Evolutionary conservation across 1,139 yeast genomes (phyloP).

Genomic region (Diutina siamensis): DNA sequence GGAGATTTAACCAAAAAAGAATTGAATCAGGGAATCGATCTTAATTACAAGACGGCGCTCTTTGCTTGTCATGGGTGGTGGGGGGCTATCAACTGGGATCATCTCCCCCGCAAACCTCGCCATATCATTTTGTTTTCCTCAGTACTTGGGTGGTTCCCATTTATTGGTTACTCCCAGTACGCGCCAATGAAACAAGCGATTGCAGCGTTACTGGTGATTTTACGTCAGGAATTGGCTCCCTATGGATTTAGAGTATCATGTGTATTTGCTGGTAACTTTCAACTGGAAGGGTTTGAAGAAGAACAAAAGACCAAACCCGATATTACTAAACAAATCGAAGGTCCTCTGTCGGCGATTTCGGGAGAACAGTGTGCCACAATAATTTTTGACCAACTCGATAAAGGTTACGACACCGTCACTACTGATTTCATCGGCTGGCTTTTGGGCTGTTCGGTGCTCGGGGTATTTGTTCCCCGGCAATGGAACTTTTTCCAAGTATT

Average conservation of each 20-base stretch:
- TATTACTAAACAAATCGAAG: constrained; percentile 76
- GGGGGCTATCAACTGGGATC: background rate
- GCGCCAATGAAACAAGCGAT: constrained; percentile 85
- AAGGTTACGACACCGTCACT: constrained; percentile 64
- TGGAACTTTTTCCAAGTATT: constrained; percentile 45
- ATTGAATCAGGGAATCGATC: constrained; percentile 46
- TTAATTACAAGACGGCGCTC: constrained; percentile 65
- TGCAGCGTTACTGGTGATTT: constrained; percentile 56
- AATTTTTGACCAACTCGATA: constrained; percentile 42
- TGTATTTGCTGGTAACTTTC: constrained; percentile 82
- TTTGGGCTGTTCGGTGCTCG: constrained; percentile 55
- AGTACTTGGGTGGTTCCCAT: constrained; percentile 71
- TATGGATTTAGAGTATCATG: constrained; percentile 50
- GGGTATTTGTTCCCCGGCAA: constrained; percentile 49
- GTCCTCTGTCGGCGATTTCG: constrained; percentile 62
- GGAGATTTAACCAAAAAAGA: constrained; percentile 51
- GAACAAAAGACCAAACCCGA: constrained; percentile 82
- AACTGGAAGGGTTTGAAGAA: constrained; percentile 72
- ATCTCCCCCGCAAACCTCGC: constrained; percentile 21
- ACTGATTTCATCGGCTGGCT: constrained; percentile 87
- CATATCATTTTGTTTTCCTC: constrained; percentile 75
- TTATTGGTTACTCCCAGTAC: constrained; percentile 85
- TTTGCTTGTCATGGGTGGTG: constrained; percentile 45
- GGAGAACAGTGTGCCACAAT: constrained; percentile 57
- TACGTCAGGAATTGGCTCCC: constrained; percentile 72